These are phyloP conservation scores for Clathrospora elynae DNA, from an alignment of 2,329 filamentous ascomycete species.

Conservation along the genomic window DNA sequence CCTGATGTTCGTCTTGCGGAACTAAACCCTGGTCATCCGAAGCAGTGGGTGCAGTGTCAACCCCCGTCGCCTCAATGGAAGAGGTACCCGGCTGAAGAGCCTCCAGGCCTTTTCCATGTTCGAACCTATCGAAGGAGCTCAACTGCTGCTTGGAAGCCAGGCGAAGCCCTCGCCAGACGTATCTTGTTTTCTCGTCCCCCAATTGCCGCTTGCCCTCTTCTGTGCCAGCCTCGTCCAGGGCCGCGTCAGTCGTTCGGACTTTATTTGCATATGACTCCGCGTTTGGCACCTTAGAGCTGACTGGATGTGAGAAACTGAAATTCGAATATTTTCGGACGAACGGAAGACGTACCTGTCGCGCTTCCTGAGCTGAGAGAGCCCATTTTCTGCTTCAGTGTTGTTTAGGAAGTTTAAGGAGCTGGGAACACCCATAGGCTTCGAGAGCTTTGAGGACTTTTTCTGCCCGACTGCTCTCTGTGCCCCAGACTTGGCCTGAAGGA, in stretches of 20 bases:
- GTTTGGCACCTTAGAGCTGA: slow-evolving; percentile 70
- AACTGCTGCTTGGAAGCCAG: slow-evolving; percentile 77
- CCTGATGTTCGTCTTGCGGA: slow-evolving; percentile 46
- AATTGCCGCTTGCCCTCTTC: slow-evolving; percentile 64
- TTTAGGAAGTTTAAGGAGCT: slow-evolving; percentile 67
- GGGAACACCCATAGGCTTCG: slow-evolving; percentile 57
- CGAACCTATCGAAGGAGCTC: slow-evolving; percentile 82
- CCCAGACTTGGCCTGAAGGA: slow-evolving; percentile 69
- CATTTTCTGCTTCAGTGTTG: slow-evolving; percentile 64
- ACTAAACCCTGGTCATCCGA: slow-evolving; percentile 45
- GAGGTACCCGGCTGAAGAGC: slow-evolving; percentile 50
- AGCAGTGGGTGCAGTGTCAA: slow-evolving; percentile 40
- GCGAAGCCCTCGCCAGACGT: slow-evolving; percentile 86
- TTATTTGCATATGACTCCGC: slow-evolving; percentile 72
- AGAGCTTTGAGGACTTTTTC: slow-evolving; percentile 67
- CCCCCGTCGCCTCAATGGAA: slow-evolving; percentile 41
- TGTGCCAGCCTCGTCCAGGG: slow-evolving; percentile 78
- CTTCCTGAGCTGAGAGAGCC: slow-evolving; percentile 72
- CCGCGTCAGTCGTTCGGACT: slow-evolving; percentile 80
- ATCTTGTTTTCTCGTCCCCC: slow-evolving; percentile 79
- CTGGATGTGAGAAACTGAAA: slow-evolving; percentile 32
- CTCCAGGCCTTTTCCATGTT: slow-evolving; percentile 70
- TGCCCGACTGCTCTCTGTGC: slow-evolving; percentile 70
- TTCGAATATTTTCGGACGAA: slow-evolving; percentile 29
- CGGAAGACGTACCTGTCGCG: slow-evolving; percentile 55